phyloP scores from a whole-genome alignment of 129 eudicot genomes.

The Escallonia rubra region DNA sequence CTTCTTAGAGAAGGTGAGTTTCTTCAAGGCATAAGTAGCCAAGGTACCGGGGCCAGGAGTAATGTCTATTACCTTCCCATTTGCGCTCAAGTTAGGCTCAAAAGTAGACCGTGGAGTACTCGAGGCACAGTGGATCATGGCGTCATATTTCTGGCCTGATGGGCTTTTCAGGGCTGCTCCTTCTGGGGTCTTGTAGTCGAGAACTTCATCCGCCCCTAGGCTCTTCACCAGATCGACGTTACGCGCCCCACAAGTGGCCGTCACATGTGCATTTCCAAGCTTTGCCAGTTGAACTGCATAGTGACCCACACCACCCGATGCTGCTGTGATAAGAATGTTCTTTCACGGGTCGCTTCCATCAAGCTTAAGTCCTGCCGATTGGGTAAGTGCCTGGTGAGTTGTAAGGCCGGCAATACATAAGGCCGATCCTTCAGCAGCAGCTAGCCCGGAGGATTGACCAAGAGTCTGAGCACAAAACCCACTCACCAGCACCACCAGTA shows the following conservation, averaged over 20 bases:
- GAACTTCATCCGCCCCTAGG: conserved; percentile 91
- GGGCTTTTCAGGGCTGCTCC: conserved; percentile 79
- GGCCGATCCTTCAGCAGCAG: conserved; percentile 72
- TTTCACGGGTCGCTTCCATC: conserved; percentile 51
- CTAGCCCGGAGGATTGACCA: no score
- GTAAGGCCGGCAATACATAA: conserved; percentile 70
- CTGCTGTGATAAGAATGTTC: conserved; percentile 79
- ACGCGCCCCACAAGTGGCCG: conserved; percentile 93
- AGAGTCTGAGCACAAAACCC: no score
- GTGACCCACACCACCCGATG: conserved; percentile 88
- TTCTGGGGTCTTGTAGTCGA: conserved; percentile 77
- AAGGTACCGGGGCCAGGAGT: conserved; percentile 49
- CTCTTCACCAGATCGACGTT: conserved; percentile 56
- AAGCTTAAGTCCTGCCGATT: conserved; percentile 57
- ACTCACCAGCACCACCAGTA: no score
- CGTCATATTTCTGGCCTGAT: conserved; percentile 64
- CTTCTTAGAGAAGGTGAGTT: conserved; percentile 64
- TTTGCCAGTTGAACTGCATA: conserved; percentile 87
- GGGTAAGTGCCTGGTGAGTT: conserved; percentile 70
- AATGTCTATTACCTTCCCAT: conserved; percentile 67
- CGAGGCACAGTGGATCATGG: conserved; percentile 58
- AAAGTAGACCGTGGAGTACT: conserved; percentile 67
- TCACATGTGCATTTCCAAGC: conserved; percentile 63
- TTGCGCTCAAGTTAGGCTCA: conserved; percentile 51
- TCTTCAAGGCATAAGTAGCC: conserved; percentile 59